Evolutionary conservation across 2,329 filamentous ascomycete genomes (phyloP).

Genomic region (Fusarium chlamydosporum): DNA sequence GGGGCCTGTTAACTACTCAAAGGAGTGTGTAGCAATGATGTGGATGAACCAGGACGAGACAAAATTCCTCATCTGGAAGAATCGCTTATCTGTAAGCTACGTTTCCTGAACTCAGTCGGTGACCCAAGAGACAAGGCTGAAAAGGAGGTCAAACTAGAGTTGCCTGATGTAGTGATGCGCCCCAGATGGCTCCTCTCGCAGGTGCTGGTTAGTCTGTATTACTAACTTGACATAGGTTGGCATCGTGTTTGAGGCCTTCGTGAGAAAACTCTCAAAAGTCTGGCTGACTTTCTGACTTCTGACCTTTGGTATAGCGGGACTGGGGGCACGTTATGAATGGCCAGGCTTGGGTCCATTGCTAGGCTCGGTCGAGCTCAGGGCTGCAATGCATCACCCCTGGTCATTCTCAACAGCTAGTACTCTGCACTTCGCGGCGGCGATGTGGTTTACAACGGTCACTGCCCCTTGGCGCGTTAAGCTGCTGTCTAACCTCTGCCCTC

Average conservation of each 20-base stretch:
- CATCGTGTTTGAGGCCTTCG: slow-evolving; percentile 41
- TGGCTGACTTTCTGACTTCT: slow-evolving; percentile 15
- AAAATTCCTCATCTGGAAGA: slow-evolving; percentile 35
- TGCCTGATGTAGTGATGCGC: slow-evolving; percentile 18
- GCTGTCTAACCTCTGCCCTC: slow-evolving; percentile 21
- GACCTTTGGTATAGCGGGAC: slow-evolving; percentile 38
- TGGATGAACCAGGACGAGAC: slow-evolving; percentile 22
- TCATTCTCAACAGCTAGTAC: slow-evolving; percentile 18
- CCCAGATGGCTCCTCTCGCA: slow-evolving; percentile 29
- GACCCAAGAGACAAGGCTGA: slow-evolving; percentile 38
- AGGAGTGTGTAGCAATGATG: slow-evolving; percentile 30
- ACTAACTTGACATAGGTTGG: slow-evolving; percentile 31
- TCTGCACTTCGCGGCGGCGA: slow-evolving; percentile 23
- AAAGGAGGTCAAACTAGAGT: slow-evolving; percentile 38
- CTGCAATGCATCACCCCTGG: slow-evolving; percentile 44
- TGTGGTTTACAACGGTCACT: slow-evolving; percentile 44
- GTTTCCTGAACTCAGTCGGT: slow-evolving; percentile 2
- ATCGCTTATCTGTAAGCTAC: slow-evolving; percentile 27
- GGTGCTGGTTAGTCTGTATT: slow-evolving; percentile 31
- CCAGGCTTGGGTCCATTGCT: slow-evolving; percentile 28
- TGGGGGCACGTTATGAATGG: slow-evolving; percentile 37
- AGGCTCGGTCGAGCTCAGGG: slow-evolving; percentile 40
- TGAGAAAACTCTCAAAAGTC: slow-evolving; percentile 25
- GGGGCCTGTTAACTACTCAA: slow-evolving; percentile 29
- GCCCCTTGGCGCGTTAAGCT: slow-evolving; percentile 44